Conservation (phyloP, 2,329 filamentous ascomycete genomes). For the Xylaria multiplex region DNA sequence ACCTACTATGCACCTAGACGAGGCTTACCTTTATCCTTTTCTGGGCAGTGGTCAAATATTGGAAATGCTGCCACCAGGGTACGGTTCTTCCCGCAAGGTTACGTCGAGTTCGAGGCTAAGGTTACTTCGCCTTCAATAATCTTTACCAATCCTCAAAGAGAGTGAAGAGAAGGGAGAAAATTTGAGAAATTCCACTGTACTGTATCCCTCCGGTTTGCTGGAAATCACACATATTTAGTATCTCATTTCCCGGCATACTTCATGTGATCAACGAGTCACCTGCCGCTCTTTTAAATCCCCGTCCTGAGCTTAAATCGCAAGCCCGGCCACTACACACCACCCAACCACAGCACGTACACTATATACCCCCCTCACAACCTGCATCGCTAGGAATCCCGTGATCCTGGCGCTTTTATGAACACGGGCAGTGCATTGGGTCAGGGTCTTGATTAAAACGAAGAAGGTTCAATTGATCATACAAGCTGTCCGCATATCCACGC, state of each 20-base stretch:
- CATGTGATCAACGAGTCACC: conserved; percentile 11
- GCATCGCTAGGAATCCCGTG: neutral
- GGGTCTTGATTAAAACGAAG: neutral
- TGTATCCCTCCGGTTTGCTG: neutral
- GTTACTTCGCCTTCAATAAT: conserved; percentile 23
- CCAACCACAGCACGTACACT: neutral
- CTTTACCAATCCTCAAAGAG: neutral
- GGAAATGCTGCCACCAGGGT: conserved; percentile 11
- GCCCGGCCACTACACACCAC: conserved; percentile 1
- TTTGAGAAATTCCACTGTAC: neutral
- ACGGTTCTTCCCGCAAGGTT: conserved; percentile 24
- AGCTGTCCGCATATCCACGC: neutral
- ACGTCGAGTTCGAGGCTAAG: conserved; percentile 4
- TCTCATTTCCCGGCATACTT: neutral
- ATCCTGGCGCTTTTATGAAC: neutral
- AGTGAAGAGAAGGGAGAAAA: neutral
- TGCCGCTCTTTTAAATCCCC: neutral
- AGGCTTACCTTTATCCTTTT: conserved; percentile 17
- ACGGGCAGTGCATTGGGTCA: neutral
- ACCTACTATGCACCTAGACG: neutral
- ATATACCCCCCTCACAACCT: neutral
- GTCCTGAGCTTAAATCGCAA: conserved; percentile 7
- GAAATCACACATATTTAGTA: neutral
- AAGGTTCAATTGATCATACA: neutral
- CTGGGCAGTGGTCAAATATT: conserved; percentile 7